A percentile compares a stretch with the other conserved stretches of the same genome.
These are phyloP conservation scores for Nicotiana knightiana DNA, from an alignment of 257 asterid genomes.

Conservation along the genomic window DNA sequence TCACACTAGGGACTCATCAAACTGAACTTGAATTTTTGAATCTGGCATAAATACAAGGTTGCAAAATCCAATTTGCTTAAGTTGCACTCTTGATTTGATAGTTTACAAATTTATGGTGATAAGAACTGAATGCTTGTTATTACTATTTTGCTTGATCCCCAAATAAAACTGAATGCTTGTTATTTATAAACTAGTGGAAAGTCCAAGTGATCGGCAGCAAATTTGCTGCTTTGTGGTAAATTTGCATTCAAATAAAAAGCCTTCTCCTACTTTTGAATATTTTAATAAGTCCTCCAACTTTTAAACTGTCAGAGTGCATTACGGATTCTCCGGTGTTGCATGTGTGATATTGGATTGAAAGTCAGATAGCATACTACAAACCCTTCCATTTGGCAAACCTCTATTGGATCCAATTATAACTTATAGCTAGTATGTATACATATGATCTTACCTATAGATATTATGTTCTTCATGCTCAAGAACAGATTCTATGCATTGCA, in stretches of 20 bases:
- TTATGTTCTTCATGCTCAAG: constrained; percentile 13
- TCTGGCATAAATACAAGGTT: background rate
- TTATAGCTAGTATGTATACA: background rate
- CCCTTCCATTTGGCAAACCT: background rate
- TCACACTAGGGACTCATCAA: background rate
- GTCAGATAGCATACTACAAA: background rate
- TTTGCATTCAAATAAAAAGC: background rate
- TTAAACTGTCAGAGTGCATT: background rate
- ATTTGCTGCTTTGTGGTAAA: background rate
- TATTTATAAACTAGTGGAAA: background rate
- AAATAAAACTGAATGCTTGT: background rate
- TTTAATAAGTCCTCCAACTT: background rate
- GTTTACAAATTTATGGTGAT: background rate
- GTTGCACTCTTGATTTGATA: background rate
- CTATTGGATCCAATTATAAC: background rate
- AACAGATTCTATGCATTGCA: constrained; percentile 24
- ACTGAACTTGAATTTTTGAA: background rate
- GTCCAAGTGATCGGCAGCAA: background rate
- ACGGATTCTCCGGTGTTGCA: background rate
- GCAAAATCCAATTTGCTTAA: background rate
- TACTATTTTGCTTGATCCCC: background rate
- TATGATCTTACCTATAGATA: background rate
- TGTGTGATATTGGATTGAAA: background rate
- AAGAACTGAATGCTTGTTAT: constrained; percentile 6
- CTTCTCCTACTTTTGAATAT: background rate